phyloP scores from a whole-genome alignment of 495 filamentous ascomycete genomes.

The Melanomma pulvis-pyrius region DNA sequence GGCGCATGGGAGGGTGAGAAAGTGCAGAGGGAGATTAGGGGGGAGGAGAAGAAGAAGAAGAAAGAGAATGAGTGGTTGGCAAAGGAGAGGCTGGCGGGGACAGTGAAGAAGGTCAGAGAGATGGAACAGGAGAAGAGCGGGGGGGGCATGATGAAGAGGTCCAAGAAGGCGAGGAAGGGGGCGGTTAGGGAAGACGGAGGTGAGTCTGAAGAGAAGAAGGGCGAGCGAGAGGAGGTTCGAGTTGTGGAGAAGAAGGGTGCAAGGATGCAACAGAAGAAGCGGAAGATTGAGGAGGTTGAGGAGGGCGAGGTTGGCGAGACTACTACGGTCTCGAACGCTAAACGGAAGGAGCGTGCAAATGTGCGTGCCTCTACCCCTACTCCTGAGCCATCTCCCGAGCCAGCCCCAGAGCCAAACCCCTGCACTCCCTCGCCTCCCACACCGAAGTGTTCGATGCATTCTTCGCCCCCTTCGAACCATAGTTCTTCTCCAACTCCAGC shows the following conservation, averaged over 20 bases:
- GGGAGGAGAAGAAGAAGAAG: neutral
- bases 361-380: neutral
- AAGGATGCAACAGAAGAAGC: neutral
- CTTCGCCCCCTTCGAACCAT: too few species aligned
- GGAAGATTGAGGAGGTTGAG: neutral
- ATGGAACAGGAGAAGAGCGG: neutral
- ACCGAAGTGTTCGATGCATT: too few species aligned
- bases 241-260: neutral
- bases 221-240: neutral
- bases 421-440: too few species aligned
- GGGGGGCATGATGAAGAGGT: neutral
- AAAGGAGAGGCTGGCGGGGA: neutral
- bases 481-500: too few species aligned
- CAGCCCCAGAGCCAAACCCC: too few species aligned
- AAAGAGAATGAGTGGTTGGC: neutral
- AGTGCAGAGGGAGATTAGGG: conserved; percentile 5
- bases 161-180: neutral
- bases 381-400: too few species aligned
- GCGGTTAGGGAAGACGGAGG: neutral
- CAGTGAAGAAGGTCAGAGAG: too few species aligned
- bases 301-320: neutral
- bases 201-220: neutral
- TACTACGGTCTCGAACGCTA: neutral
- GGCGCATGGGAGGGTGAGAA: conserved; percentile 14
- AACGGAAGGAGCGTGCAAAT: neutral